phyloP scores from a whole-genome alignment of 163 green algal species.

The Scenedesmus sp. region DNA sequence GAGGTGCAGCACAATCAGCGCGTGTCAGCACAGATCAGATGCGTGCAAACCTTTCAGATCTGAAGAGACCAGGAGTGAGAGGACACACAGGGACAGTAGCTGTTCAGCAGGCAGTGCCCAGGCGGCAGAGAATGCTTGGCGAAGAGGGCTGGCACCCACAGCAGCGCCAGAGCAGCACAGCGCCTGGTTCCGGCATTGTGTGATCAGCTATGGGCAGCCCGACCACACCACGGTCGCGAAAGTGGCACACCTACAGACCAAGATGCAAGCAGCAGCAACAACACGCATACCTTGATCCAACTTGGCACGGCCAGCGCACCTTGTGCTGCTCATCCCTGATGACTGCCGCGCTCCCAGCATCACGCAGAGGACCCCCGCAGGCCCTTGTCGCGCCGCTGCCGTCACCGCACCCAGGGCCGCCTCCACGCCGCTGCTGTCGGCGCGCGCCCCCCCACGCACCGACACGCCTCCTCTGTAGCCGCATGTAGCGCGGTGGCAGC shows the following conservation, averaged over 20 bases:
- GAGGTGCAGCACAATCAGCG: neutral
- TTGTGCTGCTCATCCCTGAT: constrained; percentile 6
- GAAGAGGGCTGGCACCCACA: too few species aligned
- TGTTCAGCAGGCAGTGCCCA: neutral
- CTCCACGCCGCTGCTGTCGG: neutral
- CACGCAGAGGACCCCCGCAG: neutral
- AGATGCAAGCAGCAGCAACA: neutral
- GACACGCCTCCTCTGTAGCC: constrained; percentile 23
- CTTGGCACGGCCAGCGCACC: neutral
- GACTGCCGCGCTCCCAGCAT: neutral
- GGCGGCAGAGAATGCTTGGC: neutral
- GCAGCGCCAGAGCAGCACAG: too few species aligned
- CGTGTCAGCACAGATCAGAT: neutral
- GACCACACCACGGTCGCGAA: too few species aligned
- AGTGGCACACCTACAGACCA: neutral
- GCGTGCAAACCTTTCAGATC: too few species aligned
- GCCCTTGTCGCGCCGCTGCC: neutral
- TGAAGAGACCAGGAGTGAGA: neutral
- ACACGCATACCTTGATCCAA: neutral
- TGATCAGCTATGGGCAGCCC: too few species aligned
- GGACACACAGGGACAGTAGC: neutral
- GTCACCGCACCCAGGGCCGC: neutral
- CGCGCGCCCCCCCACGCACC: neutral
- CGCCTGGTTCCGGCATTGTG: too few species aligned
- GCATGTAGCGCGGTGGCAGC: constrained; percentile 33